Conservation (phyloP, 1,139 yeast species). For the Yamadazyma pseudoaaseri region DNA sequence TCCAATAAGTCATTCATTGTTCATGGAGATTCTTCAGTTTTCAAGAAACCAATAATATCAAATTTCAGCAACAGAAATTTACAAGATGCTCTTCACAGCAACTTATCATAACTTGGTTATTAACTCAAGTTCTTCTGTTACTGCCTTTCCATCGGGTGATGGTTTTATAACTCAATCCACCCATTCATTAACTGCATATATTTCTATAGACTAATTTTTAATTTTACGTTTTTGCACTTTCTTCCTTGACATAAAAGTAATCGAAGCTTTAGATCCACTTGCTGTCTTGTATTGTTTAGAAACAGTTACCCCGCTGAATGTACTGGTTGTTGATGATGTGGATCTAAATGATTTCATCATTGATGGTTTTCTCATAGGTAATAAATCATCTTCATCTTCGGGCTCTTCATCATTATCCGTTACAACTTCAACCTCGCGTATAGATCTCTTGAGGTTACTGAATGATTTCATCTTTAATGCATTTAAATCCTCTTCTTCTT, state of each 20-base stretch:
- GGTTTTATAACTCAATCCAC: neutral
- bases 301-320: conserved; percentile 56
- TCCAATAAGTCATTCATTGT: conserved; percentile 44
- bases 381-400: conserved; percentile 30
- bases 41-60: conserved; percentile 39
- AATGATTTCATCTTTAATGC: conserved; percentile 49
- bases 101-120: conserved; percentile 8
- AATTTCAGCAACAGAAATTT: conserved; percentile 32
- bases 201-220: conserved; percentile 5
- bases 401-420: conserved; percentile 17
- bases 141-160: neutral
- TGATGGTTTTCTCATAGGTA: conserved; percentile 47
- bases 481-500: conserved; percentile 43
- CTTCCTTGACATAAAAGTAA: conserved; percentile 50
- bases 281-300: conserved; percentile 57
- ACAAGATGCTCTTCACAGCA: conserved; percentile 30
- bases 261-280: conserved; percentile 58
- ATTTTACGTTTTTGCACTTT: conserved; percentile 8
- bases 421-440: conserved; percentile 17
- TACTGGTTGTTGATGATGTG: conserved; percentile 30
- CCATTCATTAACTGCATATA: conserved; percentile 1
- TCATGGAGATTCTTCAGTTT: conserved; percentile 42
- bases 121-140: conserved; percentile 1
- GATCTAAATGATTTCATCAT: conserved; percentile 47
- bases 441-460: conserved; percentile 19